Evolutionary conservation across 169 alveolate genomes (phyloP).

Genomic region (Babesia ovis): DNA sequence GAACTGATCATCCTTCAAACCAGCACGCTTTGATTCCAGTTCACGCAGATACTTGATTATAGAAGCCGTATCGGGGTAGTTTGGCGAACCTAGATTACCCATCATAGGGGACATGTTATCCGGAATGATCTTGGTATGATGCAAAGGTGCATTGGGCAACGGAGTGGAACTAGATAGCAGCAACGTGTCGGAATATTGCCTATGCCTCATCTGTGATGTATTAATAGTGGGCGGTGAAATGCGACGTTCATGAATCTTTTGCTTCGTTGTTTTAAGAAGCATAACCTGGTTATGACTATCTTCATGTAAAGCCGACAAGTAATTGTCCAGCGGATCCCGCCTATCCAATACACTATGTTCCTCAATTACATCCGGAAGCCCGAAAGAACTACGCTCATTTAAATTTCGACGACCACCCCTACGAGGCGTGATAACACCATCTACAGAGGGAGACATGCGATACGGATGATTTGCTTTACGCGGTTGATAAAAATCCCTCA

Average conservation of each 20-base stretch:
- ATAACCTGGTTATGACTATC: slow-evolving; percentile 9
- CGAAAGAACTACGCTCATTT: not conserved
- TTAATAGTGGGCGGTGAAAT: not conserved
- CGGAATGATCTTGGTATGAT: slow-evolving; percentile 1
- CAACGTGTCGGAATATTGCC: slow-evolving; percentile 16
- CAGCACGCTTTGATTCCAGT: not conserved
- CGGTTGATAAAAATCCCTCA: slow-evolving; percentile 1
- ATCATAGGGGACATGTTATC: not conserved
- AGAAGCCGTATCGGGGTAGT: not conserved
- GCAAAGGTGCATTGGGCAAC: slow-evolving; percentile 15
- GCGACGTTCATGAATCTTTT: slow-evolving; percentile 21
- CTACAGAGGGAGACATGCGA: not conserved
- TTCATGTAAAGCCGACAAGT: slow-evolving; percentile 19
- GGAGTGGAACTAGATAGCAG: not conserved
- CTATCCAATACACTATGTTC: slow-evolving; percentile 6
- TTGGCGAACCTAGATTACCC: not conserved
- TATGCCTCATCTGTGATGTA: not conserved
- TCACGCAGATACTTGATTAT: slow-evolving; percentile 10
- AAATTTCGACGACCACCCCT: not conserved
- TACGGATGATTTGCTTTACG: not conserved
- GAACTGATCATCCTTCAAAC: not conserved
- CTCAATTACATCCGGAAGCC: slow-evolving; percentile 20
- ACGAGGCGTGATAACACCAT: not conserved
- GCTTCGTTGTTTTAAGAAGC: slow-evolving; percentile 13
- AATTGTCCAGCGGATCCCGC: slow-evolving; percentile 20